Conservation (phyloP, 495 filamentous ascomycete genomes). For the Podospora anserina region DNA sequence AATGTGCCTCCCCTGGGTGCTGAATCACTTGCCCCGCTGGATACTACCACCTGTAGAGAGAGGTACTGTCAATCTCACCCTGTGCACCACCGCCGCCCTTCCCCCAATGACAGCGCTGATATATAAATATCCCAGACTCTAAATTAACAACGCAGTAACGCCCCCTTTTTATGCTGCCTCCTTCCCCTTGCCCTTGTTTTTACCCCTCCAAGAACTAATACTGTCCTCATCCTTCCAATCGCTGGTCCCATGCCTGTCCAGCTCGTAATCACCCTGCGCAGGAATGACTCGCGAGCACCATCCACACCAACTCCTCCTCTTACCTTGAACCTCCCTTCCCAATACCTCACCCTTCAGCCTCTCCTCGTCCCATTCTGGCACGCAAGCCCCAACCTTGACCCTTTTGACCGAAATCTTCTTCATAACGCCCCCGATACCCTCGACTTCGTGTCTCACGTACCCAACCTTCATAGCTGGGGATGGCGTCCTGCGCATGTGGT, state of each 20-base stretch:
- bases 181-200: conserved; percentile 10
- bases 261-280: conserved; percentile 35
- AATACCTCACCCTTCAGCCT: conserved; percentile 53
- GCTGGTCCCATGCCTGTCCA: conserved; percentile 13
- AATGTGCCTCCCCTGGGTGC: not conserved
- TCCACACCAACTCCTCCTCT: conserved; percentile 61
- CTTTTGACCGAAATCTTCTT: conserved; percentile 77
- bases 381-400: conserved; percentile 73
- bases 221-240: not conserved
- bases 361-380: conserved; percentile 80
- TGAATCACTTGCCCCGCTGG: not conserved
- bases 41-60: not conserved
- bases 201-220: conserved; percentile 7
- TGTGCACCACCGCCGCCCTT: not conserved
- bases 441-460: conserved; percentile 79
- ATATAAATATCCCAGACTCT: not conserved
- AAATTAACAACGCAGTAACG: not conserved
- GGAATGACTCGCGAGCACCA: conserved; percentile 64
- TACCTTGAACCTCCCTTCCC: conserved; percentile 52
- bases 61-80: not conserved
- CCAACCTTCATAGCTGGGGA: conserved; percentile 54
- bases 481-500: conserved; percentile 33
- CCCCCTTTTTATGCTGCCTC: not conserved
- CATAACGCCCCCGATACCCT: conserved; percentile 78
- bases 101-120: not conserved